phyloP scores from a whole-genome alignment of 371 early-diverging fungal species.

The Mortierella polycephala region DNA sequence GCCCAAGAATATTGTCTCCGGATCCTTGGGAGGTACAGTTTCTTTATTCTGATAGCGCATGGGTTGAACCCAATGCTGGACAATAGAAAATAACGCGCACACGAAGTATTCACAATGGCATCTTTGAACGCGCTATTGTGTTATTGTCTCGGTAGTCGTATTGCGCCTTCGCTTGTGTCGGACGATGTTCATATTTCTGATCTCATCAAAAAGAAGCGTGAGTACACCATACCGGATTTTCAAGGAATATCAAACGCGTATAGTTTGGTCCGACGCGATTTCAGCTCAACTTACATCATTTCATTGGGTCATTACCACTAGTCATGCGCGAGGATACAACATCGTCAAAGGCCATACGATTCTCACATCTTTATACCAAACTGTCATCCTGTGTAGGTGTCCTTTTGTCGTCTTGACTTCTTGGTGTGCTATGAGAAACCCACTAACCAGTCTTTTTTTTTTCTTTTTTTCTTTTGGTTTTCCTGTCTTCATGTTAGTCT shows the following conservation, averaged over 20 bases:
- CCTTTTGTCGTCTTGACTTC: not conserved
- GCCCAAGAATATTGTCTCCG: slow-evolving; percentile 57
- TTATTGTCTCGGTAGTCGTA: slow-evolving; percentile 58
- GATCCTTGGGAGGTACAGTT: slow-evolving; percentile 57
- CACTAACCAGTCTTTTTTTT: not conserved
- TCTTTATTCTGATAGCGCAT: not conserved
- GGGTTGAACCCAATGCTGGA: not conserved
- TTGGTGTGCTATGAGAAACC: no score
- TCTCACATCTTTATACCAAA: slow-evolving; percentile 72
- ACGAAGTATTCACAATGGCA: not conserved
- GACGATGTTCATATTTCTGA: slow-evolving; percentile 74
- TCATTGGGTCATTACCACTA: slow-evolving; percentile 6
- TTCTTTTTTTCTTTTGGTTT: not conserved
- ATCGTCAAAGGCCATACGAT: slow-evolving; percentile 67
- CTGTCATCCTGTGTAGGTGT: slow-evolving; percentile 65
- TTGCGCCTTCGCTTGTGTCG: slow-evolving; percentile 65
- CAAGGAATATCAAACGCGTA: not conserved
- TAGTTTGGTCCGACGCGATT: not conserved
- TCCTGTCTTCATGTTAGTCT: slow-evolving; percentile 42
- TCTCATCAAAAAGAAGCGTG: slow-evolving; percentile 75
- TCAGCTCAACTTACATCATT: not conserved
- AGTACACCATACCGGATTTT: slow-evolving; percentile 4
- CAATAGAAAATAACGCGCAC: not conserved
- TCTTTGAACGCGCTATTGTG: not conserved
- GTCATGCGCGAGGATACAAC: slow-evolving; percentile 63